Percentiles rank a stretch among this genome's conserved stretches.
Conservation (phyloP, 73 alveolate species). For the Vitrella brassicaformis region DNA sequence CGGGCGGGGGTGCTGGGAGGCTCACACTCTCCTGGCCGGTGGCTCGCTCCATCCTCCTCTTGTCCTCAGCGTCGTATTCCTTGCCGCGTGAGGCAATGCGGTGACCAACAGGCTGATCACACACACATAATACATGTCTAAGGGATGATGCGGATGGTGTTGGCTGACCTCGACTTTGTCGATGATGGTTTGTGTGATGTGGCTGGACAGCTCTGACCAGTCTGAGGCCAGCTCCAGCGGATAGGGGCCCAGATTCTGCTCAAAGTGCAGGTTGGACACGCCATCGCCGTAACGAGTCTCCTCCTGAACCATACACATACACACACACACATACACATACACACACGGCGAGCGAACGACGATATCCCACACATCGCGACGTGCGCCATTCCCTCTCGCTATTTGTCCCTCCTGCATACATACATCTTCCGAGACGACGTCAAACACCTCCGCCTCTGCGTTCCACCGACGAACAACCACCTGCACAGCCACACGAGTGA, state of each 20-base stretch:
- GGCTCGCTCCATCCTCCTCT: too few species aligned
- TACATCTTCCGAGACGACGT: background rate
- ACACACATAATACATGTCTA: too few species aligned
- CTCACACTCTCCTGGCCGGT: too few species aligned
- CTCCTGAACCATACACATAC: background rate
- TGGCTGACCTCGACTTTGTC: background rate
- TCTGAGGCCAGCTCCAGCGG: background rate
- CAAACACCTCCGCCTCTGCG: background rate
- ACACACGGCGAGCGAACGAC: background rate
- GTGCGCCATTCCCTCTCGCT: too few species aligned
- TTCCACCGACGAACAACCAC: background rate
- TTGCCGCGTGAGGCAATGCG: too few species aligned
- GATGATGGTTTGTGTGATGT: background rate
- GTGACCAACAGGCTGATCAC: too few species aligned
- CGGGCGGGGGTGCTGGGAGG: too few species aligned
- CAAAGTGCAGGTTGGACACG: background rate
- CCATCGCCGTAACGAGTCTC: background rate
- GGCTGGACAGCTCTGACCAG: background rate
- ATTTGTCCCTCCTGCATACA: too few species aligned
- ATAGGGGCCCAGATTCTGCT: background rate
- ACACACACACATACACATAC: background rate
- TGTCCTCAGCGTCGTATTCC: too few species aligned
- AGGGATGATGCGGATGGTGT: background rate
- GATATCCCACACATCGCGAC: too few species aligned
- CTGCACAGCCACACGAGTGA: background rate